Evolutionary conservation across 805 yeast species (phyloP).

Genomic region (Metschnikowia continentalis): DNA sequence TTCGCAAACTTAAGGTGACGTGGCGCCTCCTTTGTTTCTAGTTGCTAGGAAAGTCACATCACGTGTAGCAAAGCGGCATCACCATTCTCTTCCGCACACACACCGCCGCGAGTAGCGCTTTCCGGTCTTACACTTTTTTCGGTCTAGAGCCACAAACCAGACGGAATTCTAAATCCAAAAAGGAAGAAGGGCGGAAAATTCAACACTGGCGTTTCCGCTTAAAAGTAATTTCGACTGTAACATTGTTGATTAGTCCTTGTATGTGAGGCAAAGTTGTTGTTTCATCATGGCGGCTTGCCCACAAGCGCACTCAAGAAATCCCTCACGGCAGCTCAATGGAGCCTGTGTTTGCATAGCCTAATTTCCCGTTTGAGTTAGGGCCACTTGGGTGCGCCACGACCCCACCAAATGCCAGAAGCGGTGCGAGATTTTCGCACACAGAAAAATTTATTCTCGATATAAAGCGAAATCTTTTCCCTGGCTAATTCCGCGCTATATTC

Average conservation of each 20-base stretch:
- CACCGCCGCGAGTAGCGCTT: background rate
- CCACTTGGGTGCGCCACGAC: constrained; percentile 1
- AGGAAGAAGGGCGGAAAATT: no score
- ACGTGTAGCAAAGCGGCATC: background rate
- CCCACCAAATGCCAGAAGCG: background rate
- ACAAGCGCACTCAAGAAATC: background rate
- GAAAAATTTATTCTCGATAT: constrained; percentile 3
- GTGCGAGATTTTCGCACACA: constrained; percentile 1
- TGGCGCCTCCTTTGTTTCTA: background rate
- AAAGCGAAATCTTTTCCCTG: constrained; percentile 4
- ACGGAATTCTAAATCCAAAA: background rate
- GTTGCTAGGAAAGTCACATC: background rate
- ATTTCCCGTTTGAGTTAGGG: background rate
- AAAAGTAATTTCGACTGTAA: no score
- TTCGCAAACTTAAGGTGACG: background rate
- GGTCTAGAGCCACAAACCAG: background rate
- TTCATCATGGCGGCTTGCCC: background rate
- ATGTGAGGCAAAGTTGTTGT: background rate
- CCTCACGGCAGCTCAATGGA: background rate
- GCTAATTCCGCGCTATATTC: background rate
- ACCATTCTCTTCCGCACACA: background rate
- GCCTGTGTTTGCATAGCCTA: background rate
- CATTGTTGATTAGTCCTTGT: no score
- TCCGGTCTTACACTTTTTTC: background rate
- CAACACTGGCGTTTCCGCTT: no score